phyloP scores from a whole-genome alignment of 441 rosid genomes.

The Gossypium laxum region DNA sequence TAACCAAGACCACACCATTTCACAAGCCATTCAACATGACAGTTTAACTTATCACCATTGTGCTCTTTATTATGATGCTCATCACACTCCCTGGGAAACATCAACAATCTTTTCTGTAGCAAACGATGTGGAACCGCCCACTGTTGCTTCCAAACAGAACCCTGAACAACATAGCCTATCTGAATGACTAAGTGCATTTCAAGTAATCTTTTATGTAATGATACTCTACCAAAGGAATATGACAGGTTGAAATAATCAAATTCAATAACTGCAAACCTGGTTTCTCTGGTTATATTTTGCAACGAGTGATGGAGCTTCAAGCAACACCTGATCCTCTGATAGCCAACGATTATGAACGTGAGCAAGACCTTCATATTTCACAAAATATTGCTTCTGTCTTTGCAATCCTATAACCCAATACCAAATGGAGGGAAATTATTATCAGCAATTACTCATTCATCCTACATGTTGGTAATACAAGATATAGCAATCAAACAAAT shows the following conservation, averaged over 20 bases:
- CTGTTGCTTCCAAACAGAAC: slow-evolving; percentile 31
- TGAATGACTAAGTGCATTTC: slow-evolving; percentile 3
- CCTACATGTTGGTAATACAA: background rate
- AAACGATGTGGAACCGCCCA: slow-evolving; percentile 46
- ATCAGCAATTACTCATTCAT: background rate
- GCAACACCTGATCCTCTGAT: slow-evolving; percentile 19
- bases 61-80: slow-evolving; percentile 2
- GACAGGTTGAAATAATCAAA: background rate
- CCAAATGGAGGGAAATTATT: background rate
- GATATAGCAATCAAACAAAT: background rate
- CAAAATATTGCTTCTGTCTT: slow-evolving; percentile 26
- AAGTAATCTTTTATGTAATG: background rate
- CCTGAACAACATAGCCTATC: slow-evolving; percentile 24
- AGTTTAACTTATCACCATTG: slow-evolving; percentile 8
- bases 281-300: slow-evolving; percentile 32
- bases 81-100: slow-evolving; percentile 18
- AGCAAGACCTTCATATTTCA: slow-evolving; percentile 32
- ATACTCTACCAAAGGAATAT: background rate
- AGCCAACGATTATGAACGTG: slow-evolving; percentile 32
- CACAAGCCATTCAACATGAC: slow-evolving; percentile 49
- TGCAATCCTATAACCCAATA: slow-evolving; percentile 16
- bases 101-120: slow-evolving; percentile 30
- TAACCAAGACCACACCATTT: slow-evolving; percentile 57
- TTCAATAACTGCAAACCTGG: slow-evolving; percentile 27
- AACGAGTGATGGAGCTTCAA: slow-evolving; percentile 38